These are phyloP conservation scores for Entamoeba histolytica DNA, from an alignment of 208 protist genomes.

Conservation along the genomic window DNA sequence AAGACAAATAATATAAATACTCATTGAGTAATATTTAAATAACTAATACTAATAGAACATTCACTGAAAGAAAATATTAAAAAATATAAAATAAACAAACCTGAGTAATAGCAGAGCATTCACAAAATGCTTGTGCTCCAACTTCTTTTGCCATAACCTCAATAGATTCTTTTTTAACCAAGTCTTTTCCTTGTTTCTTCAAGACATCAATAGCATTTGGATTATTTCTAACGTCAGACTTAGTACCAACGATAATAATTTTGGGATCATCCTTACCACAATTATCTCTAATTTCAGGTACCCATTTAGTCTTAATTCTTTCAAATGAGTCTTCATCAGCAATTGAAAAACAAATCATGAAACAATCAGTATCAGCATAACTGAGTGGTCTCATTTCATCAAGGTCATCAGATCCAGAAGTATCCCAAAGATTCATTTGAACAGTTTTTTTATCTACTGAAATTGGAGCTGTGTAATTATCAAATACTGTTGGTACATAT, in stretches of 20 bases:
- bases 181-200: conserved; percentile 13
- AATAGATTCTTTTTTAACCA: conserved; percentile 21
- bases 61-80: no score
- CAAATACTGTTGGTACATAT: conserved; percentile 16
- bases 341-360: background rate
- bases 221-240: conserved; percentile 34
- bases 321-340: background rate
- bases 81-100: background rate
- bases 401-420: conserved; percentile 16
- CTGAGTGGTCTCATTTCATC: background rate
- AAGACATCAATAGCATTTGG: background rate
- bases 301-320: conserved; percentile 1
- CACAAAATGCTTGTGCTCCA: conserved; percentile 48
- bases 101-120: conserved; percentile 54
- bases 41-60: no score
- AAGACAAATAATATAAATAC: no score
- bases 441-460: conserved; percentile 6
- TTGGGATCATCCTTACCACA: conserved; percentile 9
- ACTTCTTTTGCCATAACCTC: conserved; percentile 44
- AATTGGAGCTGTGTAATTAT: conserved; percentile 7
- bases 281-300: background rate
- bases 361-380: background rate
- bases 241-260: conserved; percentile 43
- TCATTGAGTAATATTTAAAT: no score
- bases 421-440: conserved; percentile 25